These are phyloP conservation scores for Panicum virgatum DNA, from an alignment of 202 grass and related monocot genomes.

Conservation along the genomic window DNA sequence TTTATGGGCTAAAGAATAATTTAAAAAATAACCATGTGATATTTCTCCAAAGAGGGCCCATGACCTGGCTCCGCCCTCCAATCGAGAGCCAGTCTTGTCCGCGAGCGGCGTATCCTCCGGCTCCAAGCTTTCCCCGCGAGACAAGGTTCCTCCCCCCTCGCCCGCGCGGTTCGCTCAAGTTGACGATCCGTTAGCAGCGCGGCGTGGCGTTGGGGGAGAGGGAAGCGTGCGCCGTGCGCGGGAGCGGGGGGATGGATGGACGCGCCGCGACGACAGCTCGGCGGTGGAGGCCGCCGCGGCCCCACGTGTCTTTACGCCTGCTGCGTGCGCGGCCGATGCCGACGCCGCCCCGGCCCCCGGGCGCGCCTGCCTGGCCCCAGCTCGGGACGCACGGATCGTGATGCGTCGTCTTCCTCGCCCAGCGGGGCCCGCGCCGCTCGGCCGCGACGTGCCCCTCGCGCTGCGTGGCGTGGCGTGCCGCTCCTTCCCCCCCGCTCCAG, in stretches of 20 bases:
- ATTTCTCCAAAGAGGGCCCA: too few species aligned
- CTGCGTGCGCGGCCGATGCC: constrained; percentile 43
- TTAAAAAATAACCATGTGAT: too few species aligned
- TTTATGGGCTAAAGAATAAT: too few species aligned
- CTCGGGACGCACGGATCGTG: constrained; percentile 44
- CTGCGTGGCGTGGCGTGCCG: constrained; percentile 3
- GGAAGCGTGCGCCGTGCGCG: constrained; percentile 23
- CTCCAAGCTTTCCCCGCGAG: not conserved
- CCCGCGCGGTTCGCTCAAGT: not conserved
- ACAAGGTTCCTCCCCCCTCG: constrained; percentile 1
- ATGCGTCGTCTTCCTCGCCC: constrained; percentile 43
- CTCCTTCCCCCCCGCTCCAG: not conserved
- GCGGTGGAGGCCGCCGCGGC: constrained; percentile 45
- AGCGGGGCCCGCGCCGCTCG: constrained; percentile 18
- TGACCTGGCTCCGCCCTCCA: not conserved
- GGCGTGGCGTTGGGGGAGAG: not conserved
- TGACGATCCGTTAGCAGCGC: constrained; percentile 32
- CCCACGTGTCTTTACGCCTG: constrained; percentile 47
- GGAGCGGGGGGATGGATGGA: not conserved
- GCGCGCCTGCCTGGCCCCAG: constrained; percentile 21
- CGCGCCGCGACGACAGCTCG: constrained; percentile 26
- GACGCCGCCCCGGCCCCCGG: constrained; percentile 13
- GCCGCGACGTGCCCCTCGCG: constrained; percentile 21
- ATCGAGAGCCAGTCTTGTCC: not conserved
- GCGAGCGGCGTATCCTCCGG: constrained; percentile 38